Percentiles rank a stretch among this genome's conserved stretches.
Evolutionary conservation across 2,329 filamentous ascomycete genomes (phyloP).

Genomic region (Ophiocordyceps camponoti-floridani): DNA sequence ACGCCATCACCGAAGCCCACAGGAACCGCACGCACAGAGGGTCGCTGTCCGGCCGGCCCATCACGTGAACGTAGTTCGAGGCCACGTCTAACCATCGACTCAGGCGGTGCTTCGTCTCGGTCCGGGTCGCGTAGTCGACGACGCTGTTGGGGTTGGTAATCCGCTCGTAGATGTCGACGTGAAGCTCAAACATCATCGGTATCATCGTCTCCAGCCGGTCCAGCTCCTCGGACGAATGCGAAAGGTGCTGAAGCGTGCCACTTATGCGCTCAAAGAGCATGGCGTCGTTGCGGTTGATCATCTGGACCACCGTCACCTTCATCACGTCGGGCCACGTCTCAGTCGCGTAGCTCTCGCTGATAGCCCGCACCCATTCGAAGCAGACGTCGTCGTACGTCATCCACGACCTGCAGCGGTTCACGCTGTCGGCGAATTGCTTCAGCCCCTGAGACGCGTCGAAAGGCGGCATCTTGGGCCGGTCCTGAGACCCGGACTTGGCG

Average conservation of each 20-base stretch:
- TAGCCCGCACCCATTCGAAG: slow-evolving; percentile 36
- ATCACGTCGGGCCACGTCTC: slow-evolving; percentile 39
- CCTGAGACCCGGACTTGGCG: slow-evolving; percentile 36
- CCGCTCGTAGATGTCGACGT: slow-evolving; percentile 41
- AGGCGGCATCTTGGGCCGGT: slow-evolving; percentile 22
- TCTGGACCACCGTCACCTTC: slow-evolving; percentile 37
- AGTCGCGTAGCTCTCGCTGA: slow-evolving; percentile 32
- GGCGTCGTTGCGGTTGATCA: slow-evolving; percentile 35
- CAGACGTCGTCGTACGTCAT: slow-evolving; percentile 37
- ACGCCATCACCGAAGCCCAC: slow-evolving; percentile 37
- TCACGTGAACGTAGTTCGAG: slow-evolving; percentile 22
- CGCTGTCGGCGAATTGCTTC: slow-evolving; percentile 27
- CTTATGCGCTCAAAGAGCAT: slow-evolving; percentile 28
- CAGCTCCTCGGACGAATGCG: slow-evolving; percentile 9
- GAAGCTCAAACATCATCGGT: slow-evolving; percentile 43
- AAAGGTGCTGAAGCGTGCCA: slow-evolving; percentile 19
- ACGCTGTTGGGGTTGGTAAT: slow-evolving; percentile 38
- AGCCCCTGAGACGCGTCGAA: slow-evolving; percentile 38
- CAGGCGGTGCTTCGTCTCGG: slow-evolving; percentile 30
- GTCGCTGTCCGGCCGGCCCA: slow-evolving; percentile 16
- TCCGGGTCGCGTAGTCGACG: slow-evolving; percentile 27
- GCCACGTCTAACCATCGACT: slow-evolving; percentile 33
- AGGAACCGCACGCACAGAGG: slow-evolving; percentile 32
- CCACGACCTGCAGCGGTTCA: slow-evolving; percentile 26
- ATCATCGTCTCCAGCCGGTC: slow-evolving; percentile 23